Percentiles rank a stretch among this genome's conserved stretches.
Conservation (phyloP, 1,139 yeast genomes). For the Yamadazyma atmosphaerica region DNA sequence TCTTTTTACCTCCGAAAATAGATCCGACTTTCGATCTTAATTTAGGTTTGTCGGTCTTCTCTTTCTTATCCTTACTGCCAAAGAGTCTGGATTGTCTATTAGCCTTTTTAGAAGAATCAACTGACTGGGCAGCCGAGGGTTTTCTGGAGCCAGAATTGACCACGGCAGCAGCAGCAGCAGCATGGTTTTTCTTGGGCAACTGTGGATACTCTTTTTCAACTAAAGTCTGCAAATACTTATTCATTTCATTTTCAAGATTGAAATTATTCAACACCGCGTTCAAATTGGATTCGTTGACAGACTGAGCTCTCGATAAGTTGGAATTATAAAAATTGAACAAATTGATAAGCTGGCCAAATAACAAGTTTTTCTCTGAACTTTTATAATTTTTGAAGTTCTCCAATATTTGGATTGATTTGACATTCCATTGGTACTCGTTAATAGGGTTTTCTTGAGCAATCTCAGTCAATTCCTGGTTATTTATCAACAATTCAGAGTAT, state of each 20-base stretch:
- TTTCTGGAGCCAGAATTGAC: background rate
- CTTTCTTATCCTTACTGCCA: constrained; percentile 7
- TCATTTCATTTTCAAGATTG: constrained; percentile 41
- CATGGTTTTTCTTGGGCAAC: constrained; percentile 2
- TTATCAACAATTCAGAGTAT: constrained; percentile 41
- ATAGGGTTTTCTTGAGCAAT: constrained; percentile 25
- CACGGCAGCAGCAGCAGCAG: background rate
- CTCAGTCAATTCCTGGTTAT: constrained; percentile 43
- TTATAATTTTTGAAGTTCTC: constrained; percentile 79
- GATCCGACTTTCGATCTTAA: constrained; percentile 84
- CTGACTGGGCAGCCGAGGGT: constrained; percentile 5
- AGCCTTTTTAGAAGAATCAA: constrained; percentile 6
- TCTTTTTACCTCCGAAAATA: constrained; percentile 68
- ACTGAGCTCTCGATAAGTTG: constrained; percentile 27
- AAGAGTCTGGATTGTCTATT: constrained; percentile 14
- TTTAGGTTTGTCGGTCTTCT: constrained; percentile 27
- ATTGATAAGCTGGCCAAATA: constrained; percentile 68
- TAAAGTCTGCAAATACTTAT: constrained; percentile 35
- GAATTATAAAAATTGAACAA: constrained; percentile 65
- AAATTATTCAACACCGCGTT: constrained; percentile 57
- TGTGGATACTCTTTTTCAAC: constrained; percentile 23
- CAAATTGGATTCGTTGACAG: constrained; percentile 64
- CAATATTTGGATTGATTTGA: constrained; percentile 75
- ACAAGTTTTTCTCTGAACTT: constrained; percentile 58
- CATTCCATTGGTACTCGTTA: constrained; percentile 62